phyloP scores from a whole-genome alignment of 352 stramenopile species.

The Phytophthora nicotianae region DNA sequence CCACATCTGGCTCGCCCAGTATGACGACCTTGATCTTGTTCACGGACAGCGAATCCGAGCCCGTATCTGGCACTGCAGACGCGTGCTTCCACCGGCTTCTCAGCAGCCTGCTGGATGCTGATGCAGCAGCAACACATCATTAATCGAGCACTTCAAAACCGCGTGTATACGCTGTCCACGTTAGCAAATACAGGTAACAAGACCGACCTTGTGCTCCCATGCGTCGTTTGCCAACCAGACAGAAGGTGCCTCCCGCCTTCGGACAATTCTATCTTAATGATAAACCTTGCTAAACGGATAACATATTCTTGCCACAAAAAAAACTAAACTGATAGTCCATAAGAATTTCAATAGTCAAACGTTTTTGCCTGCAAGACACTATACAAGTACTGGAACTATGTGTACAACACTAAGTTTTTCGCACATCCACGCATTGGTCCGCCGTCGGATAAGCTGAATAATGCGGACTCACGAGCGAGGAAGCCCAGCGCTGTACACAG shows the following conservation, averaged over 20 bases:
- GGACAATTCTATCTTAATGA: constrained; percentile 8
- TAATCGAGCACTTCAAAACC: constrained; percentile 4
- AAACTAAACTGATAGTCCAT: neutral
- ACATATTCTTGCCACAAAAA: too few relatives aligned
- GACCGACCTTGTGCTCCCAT: constrained; percentile 22
- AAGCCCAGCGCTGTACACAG: constrained; percentile 13
- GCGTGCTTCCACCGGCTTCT: constrained; percentile 19
- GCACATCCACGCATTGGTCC: neutral
- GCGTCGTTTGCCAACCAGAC: neutral
- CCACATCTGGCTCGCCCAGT: constrained; percentile 42
- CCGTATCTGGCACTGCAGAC: constrained; percentile 17
- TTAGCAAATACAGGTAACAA: constrained; percentile 3
- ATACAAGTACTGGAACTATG: neutral
- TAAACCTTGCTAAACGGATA: too few relatives aligned
- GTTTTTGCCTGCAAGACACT: neutral
- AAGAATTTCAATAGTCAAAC: neutral
- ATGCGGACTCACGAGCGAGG: constrained; percentile 1
- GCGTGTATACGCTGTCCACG: neutral
- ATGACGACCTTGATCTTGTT: constrained; percentile 59
- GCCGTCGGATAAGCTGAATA: constrained; percentile 36
- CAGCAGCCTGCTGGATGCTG: constrained; percentile 25
- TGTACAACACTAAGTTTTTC: neutral
- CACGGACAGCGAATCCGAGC: constrained; percentile 1
- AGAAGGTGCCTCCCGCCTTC: constrained; percentile 5
- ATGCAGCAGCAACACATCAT: constrained; percentile 19